These are phyloP conservation scores for Hypholoma fasciculare DNA, from an alignment of 768 basidiomycete genomes.

Conservation along the genomic window DNA sequence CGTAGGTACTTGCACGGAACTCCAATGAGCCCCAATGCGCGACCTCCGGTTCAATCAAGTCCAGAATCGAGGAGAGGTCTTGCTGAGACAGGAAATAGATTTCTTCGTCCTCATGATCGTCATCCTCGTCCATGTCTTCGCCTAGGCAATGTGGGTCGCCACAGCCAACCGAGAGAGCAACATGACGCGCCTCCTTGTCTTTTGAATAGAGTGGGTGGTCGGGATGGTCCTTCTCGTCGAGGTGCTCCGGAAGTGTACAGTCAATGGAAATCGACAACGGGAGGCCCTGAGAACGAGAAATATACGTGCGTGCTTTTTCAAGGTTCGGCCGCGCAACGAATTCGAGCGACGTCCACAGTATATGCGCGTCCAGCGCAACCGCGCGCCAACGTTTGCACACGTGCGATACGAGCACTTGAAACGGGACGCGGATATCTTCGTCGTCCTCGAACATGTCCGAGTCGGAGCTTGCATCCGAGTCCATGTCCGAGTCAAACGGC, in stretches of 20 bases:
- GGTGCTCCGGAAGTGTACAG: conserved; percentile 31
- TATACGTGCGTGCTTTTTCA: conserved; percentile 41
- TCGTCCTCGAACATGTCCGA: conserved; percentile 13
- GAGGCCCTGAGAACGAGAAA: conserved; percentile 54
- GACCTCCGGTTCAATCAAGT: conserved; percentile 51
- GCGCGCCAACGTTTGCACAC: conserved; percentile 63
- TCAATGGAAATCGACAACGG: conserved; percentile 57
- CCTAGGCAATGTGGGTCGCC: background rate
- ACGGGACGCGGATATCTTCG: conserved; percentile 28
- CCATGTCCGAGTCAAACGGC: conserved; percentile 21
- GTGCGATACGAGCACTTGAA: conserved; percentile 59
- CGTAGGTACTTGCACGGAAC: conserved; percentile 45
- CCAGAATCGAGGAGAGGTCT: conserved; percentile 36
- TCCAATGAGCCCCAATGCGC: conserved; percentile 53
- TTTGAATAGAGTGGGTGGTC: conserved; percentile 22
- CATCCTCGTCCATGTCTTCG: too few relatives aligned
- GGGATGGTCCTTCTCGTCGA: conserved; percentile 24
- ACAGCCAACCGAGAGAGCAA: conserved; percentile 14
- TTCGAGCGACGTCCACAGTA: conserved; percentile 54
- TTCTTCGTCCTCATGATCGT: conserved; percentile 10
- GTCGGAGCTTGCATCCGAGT: conserved; percentile 11
- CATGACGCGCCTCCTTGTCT: conserved; percentile 1
- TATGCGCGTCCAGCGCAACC: conserved; percentile 50
- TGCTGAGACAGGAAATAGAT: conserved; percentile 26
- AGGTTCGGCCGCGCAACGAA: conserved; percentile 42